Evolutionary conservation across 768 basidiomycete genomes (phyloP), one percentile per base, ranked within the genome.

Genomic region (Pisolithus tinctorius): DNA sequence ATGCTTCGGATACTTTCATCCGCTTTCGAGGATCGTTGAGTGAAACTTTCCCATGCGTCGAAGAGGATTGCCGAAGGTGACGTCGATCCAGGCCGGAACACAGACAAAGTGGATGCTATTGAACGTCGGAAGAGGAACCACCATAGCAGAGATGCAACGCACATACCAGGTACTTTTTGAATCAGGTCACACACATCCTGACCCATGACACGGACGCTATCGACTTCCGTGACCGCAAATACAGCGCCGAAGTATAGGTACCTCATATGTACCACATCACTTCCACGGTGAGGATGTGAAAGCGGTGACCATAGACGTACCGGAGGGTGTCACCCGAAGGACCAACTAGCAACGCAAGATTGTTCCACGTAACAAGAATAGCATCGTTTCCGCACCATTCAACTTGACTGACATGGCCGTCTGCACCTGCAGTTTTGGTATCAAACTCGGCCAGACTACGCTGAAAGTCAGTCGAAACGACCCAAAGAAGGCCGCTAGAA

Each of bases 321-420:
- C 81, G 80, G 23, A 97, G 71, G 0, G 81, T 84, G 59, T 94
- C 90, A 2, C 93, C 93, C 50, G 82, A 88, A 13, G 96, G 96
- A 5, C 95, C 93, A n/a, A 96, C 90, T 29, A 99, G 74, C 3
- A 93, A 71, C 0, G 83, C 87, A 29, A 85, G 69, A 17, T 77
- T 71, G 40, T 82, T 80, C 91, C 93, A 97, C 17, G 84, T 85
- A 16, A 96, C 76, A 3, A 93, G 74, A 42, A 98, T 86, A 0
- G 93, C 92, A 67, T 99, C 94, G 62, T 93, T 92, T 1, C 94
- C 94, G 65, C 93, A 97, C 96, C 96, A 99, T 61, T 87, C 88
- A 0, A 93, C 83, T 57, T 86, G 85, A 34, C 74, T 73, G 3
- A 89, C 76, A 4, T 73, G 66, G 2, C 83, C 86, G 17, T 81